Conservation (phyloP, 2,329 filamentous ascomycete genomes). For the Alternaria burnsii region DNA sequence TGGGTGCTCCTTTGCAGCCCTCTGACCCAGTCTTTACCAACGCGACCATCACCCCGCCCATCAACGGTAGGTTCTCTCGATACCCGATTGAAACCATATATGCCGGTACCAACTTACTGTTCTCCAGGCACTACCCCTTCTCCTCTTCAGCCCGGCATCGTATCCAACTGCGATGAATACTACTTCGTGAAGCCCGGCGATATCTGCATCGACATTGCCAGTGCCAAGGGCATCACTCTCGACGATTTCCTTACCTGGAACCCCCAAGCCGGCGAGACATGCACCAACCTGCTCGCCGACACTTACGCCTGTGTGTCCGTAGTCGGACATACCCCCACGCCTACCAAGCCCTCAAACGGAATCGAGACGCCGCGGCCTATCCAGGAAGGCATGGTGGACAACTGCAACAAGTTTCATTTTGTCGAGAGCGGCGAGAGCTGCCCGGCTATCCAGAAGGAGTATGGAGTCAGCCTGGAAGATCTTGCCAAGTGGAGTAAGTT, state of each 20-base stretch:
- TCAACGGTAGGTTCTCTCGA: neutral
- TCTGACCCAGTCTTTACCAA: neutral
- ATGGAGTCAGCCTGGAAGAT: slow-evolving; percentile 13
- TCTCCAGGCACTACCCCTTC: neutral
- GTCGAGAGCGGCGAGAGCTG: slow-evolving; percentile 11
- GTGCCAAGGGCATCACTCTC: slow-evolving; percentile 11
- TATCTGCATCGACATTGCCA: slow-evolving; percentile 13
- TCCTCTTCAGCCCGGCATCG: slow-evolving; percentile 9
- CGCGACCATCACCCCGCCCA: neutral
- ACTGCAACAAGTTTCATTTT: slow-evolving; percentile 15
- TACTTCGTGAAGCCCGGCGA: slow-evolving; percentile 14
- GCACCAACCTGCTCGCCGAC: slow-evolving; percentile 15
- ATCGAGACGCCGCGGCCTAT: slow-evolving; percentile 11
- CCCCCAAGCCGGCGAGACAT: slow-evolving; percentile 5
- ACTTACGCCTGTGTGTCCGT: slow-evolving; percentile 21
- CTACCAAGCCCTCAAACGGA: slow-evolving; percentile 9
- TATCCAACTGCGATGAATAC: slow-evolving; percentile 19
- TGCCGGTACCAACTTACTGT: neutral
- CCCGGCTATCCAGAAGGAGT: slow-evolving; percentile 3
- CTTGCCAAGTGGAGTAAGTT: slow-evolving; percentile 22
- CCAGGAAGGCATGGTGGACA: slow-evolving; percentile 14
- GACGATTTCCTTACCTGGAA: slow-evolving; percentile 23
- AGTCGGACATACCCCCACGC: slow-evolving; percentile 15
- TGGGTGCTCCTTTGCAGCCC: neutral
- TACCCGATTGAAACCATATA: rapidly evolving